Evolutionary conservation across 1,139 yeast genomes (phyloP).

Genomic region (Debaryomyces udenii): DNA sequence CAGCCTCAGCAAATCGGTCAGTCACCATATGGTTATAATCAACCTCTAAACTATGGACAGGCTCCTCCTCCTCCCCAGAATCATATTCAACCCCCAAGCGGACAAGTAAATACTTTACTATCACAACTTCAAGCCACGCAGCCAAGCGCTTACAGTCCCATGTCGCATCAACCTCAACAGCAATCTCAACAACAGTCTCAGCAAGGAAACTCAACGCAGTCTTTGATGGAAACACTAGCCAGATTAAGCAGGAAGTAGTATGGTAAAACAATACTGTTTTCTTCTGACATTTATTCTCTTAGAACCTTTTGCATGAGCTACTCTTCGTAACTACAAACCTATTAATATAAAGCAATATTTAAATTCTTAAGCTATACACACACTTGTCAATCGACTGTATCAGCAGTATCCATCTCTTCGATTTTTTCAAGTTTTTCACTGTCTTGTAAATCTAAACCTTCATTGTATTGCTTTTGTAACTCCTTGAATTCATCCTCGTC

Average conservation of each 20-base stretch:
- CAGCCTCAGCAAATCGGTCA: constrained; percentile 15
- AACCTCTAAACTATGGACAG: constrained; percentile 15
- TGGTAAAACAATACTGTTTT: background rate
- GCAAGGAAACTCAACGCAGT: constrained; percentile 19
- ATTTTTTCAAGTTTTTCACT: constrained; percentile 15
- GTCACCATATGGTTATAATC: constrained; percentile 10
- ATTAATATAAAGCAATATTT: constrained; percentile 3
- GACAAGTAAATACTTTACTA: constrained; percentile 32
- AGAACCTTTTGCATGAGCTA: constrained; percentile 2
- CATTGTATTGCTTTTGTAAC: constrained; percentile 53
- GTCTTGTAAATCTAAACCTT: constrained; percentile 17
- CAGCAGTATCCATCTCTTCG: constrained; percentile 21
- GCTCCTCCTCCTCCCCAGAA: constrained; percentile 15
- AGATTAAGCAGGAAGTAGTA: constrained; percentile 30
- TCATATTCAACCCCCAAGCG: constrained; percentile 18
- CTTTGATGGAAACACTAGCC: constrained; percentile 44
- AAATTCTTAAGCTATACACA: constrained; percentile 1
- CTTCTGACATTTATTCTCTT: background rate
- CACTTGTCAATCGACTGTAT: constrained; percentile 28
- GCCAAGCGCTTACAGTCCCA: constrained; percentile 11
- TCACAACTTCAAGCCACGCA: constrained; percentile 29
- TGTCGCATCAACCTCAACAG: constrained; percentile 12
- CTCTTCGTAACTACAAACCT: constrained; percentile 7
- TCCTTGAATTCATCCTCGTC: constrained; percentile 74
- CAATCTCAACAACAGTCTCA: constrained; percentile 17